Base-by-base conservation (phyloP, 441 rosid species). In the Erodium trifolium region DNA sequence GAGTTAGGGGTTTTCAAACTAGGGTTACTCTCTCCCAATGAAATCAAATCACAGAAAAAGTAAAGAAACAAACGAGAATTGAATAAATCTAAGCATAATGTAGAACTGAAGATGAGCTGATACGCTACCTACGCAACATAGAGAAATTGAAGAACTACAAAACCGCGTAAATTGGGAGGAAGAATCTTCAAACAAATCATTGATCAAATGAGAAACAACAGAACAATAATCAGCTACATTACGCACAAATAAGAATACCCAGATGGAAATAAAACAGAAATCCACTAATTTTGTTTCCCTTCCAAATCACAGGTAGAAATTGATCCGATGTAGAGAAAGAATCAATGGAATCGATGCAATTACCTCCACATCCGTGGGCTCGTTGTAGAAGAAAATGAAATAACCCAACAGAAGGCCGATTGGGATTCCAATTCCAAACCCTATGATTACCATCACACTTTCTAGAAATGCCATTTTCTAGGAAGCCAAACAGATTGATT, bases 321-420 rank as follows among this genome's bases (percentile, higher is more conserved):
- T 16, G 2, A 55, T 16, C 62, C 62, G 37, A 34, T 34, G 3
- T 3, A 34, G 37, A 5, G 5, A 34, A 34, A 34, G 4, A 16
- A 55, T 14, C 4, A 55, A 55, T 4, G 4, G 16, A 55, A 55
- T 17, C 18, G 18, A 55, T 16, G 23, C 27, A 10, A 43, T 66
- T 65, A 78, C 86, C 84, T 73, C 70, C 9, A 78, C 78, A 45
- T 73, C 68, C 59, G 68, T 14, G 11, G 79, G 77, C 19, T 70
- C 71, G 2, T 37, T 70, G 70, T 51, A 68, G 5, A 75, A 65
- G 64, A 80, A 83, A 0, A 78, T 10, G 72, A 73, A 78, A 41
- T 67, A 83, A 47, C 82, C 82, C 10, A 77, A n/a, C 13, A 77
- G 7, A 57, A 80, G 68, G 29, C 81, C 81, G 35, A 79, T 23